Conservation (phyloP, 129 eudicot genomes). For the Chrysanthemum lavandulifolium region DNA sequence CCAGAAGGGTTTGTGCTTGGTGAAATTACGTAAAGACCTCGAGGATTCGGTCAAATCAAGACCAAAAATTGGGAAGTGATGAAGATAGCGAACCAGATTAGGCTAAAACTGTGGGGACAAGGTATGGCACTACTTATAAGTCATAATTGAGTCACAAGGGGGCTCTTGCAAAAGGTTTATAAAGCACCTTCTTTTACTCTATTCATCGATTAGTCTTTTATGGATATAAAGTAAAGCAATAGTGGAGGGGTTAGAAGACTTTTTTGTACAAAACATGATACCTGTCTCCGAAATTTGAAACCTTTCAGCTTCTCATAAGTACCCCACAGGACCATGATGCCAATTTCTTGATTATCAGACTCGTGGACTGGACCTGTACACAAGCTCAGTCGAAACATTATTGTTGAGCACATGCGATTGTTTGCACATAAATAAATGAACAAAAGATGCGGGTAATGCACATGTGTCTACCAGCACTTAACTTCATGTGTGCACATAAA, state of each 20-base stretch:
- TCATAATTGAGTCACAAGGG: constrained; percentile 35
- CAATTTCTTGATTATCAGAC: constrained; percentile 33
- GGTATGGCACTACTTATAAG: constrained; percentile 37
- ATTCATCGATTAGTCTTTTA: constrained; percentile 27
- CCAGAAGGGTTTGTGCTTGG: not conserved
- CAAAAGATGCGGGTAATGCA: too few species aligned
- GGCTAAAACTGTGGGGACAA: constrained; percentile 31
- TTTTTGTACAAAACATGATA: constrained; percentile 40
- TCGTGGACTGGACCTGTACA: constrained; percentile 25
- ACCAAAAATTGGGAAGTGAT: constrained; percentile 24
- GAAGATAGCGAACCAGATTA: constrained; percentile 32
- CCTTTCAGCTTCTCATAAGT: constrained; percentile 20
- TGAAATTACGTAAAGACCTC: constrained; percentile 16
- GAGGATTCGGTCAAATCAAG: not conserved
- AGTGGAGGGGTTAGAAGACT: constrained; percentile 36
- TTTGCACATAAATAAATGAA: not conserved
- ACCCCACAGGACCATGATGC: constrained; percentile 34
- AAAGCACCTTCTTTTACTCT: constrained; percentile 23
- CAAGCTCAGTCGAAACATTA: constrained; percentile 25
- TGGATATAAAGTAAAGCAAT: constrained; percentile 48
- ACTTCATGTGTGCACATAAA: constrained; percentile 4
- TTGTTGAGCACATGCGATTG: constrained; percentile 16
- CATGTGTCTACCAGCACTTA: not conserved
- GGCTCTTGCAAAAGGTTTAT: constrained; percentile 17
- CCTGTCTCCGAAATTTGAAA: constrained; percentile 28